Conservation (phyloP, 2,329 filamentous ascomycete species). For the Rhexocercosporidium sp. region DNA sequence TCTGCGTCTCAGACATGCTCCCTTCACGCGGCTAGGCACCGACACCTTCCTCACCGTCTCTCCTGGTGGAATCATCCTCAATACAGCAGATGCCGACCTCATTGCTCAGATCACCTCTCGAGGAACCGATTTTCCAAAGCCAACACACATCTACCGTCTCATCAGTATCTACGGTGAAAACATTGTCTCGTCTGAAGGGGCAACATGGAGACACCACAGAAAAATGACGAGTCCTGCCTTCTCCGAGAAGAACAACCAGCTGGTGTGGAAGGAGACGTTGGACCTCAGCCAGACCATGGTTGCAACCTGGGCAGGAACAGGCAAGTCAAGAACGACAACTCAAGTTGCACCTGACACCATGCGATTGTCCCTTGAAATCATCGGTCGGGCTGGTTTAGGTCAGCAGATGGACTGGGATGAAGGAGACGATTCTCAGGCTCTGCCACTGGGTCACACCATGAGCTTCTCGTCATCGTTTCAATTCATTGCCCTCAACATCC, state of each 20-base stretch:
- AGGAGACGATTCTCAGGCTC: slow-evolving; percentile 3
- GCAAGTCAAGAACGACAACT: slow-evolving; percentile 49
- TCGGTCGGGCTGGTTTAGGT: slow-evolving; percentile 74
- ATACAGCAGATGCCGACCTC: slow-evolving; percentile 66
- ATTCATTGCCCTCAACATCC: slow-evolving; percentile 12
- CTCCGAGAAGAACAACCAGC: slow-evolving; percentile 51
- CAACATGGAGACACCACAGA: slow-evolving; percentile 37
- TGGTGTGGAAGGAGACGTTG: slow-evolving; percentile 49
- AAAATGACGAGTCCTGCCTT: slow-evolving; percentile 38
- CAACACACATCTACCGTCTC: slow-evolving; percentile 34
- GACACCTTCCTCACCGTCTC: slow-evolving; percentile 69
- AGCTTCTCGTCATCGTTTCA: slow-evolving; percentile 20
- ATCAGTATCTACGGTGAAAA: slow-evolving; percentile 39
- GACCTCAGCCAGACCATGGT: slow-evolving; percentile 50
- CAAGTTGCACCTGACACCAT: slow-evolving; percentile 60
- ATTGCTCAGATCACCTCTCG: slow-evolving; percentile 35
- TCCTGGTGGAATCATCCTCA: slow-evolving; percentile 57
- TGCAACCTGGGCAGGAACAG: slow-evolving; percentile 44
- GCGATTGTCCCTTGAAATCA: slow-evolving; percentile 60
- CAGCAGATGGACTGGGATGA: slow-evolving; percentile 46
- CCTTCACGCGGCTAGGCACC: slow-evolving; percentile 23
- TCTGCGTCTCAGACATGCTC: slow-evolving; percentile 26
- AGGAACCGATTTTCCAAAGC: slow-evolving; percentile 38
- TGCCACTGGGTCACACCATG: slow-evolving; percentile 9
- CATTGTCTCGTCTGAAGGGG: slow-evolving; percentile 38